Conservation (phyloP, 345 rosid species). For the Zanthoxylum bungeanum region DNA sequence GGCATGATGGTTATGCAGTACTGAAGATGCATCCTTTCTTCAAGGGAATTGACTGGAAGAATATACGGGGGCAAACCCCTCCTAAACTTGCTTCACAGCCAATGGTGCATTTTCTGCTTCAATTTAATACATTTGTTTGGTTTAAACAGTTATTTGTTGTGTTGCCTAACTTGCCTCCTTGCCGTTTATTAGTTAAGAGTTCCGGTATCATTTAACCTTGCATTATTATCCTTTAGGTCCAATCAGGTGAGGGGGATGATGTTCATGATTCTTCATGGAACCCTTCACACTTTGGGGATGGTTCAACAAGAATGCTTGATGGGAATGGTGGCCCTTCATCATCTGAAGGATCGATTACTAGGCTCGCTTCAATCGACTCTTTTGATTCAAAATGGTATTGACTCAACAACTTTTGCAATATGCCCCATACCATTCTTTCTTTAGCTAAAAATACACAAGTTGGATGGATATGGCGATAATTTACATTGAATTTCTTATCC, state of each 20-base stretch:
- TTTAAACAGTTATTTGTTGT: background rate
- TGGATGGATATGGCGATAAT: background rate
- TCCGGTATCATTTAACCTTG: background rate
- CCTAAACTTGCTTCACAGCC: constrained; percentile 77
- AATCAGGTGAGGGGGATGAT: constrained; percentile 59
- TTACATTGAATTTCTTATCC: background rate
- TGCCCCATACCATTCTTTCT: background rate
- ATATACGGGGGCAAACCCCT: constrained; percentile 67
- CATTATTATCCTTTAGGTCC: constrained; percentile 35
- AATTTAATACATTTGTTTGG: background rate
- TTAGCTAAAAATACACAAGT: background rate
- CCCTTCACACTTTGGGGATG: constrained; percentile 67
- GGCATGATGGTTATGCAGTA: constrained; percentile 74
- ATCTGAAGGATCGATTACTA: constrained; percentile 66
- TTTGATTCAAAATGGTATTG: constrained; percentile 96
- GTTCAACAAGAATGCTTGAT: constrained; percentile 46
- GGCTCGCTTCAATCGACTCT: constrained; percentile 98
- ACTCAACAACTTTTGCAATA: constrained; percentile 19
- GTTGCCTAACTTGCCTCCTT: constrained; percentile 10
- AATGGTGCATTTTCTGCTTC: constrained; percentile 34
- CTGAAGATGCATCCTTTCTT: constrained; percentile 92
- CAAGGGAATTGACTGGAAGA: constrained; percentile 78
- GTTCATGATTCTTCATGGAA: constrained; percentile 67
- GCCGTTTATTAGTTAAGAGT: background rate
- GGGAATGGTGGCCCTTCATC: constrained; percentile 47